Base-by-base conservation (phyloP, 805 yeast genomes). In the Saturnispora halmiae region DNA sequence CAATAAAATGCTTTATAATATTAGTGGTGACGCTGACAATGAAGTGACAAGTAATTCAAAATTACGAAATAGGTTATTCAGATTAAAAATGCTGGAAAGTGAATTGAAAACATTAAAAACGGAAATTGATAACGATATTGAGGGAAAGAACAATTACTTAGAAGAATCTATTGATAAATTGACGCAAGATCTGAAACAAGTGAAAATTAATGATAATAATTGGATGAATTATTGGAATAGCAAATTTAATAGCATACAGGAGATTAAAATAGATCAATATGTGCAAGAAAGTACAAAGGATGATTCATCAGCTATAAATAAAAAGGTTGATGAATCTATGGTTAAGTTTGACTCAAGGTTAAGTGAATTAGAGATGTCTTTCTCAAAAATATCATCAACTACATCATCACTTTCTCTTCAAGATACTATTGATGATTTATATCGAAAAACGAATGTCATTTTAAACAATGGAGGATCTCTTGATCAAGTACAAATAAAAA, bases 361-460 rank as follows among this genome's bases (percentile, higher is more conserved):
- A 8, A 32, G 31, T 8, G 41, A 24, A 15, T 45, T 41, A 47
- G 60, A 36, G 26, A 29, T 21, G 2, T 35, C 13, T 44, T 36
- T 34, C 13, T 38, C 39, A 2, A 16, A 18, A 10, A 13, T 32
- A 19, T 20, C 22, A 11, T 13, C 20, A 24, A 21, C 6, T 15
- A 36, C 10, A 6, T 20, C 27, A 3, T 11, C 37, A 11, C 33
- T 45, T 8, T 39, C 61, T 2, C 15, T 59, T 3, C 58, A 56
- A 36, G 41, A 50, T 3, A 39, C 42, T 15, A 45, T 59, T 4
- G 52, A 53, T 36, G 61, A 59, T 44, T 34, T 59, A 4, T 48
- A 54, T 27, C 41, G 56, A 31, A 38, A 49, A 26, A 18, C 52
- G 2, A 49, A 51, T 22, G 4, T 59, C 9, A 20, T 57, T 2